These are phyloP conservation scores for Mycosphaerelloides madeirae DNA, from an alignment of 2,329 filamentous ascomycete species.

Conservation along the genomic window DNA sequence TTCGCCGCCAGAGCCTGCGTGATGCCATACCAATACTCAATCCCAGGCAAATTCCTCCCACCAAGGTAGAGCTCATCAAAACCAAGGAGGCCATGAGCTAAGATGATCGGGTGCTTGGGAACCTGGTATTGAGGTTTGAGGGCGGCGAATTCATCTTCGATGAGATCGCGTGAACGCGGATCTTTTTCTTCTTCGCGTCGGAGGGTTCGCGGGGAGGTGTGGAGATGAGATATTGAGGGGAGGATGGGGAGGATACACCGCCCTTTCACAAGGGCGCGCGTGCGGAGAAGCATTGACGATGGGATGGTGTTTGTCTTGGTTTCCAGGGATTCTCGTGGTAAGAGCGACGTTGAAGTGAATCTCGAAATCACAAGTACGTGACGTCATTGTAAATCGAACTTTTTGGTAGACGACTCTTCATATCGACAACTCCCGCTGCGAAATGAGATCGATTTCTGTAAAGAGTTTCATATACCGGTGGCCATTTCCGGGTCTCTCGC, in stretches of 20 bases:
- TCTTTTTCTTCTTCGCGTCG: slow-evolving; percentile 22
- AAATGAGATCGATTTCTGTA: too few relatives aligned
- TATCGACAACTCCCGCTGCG: too few relatives aligned
- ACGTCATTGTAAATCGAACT: too few relatives aligned
- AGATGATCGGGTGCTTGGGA: slow-evolving; percentile 55
- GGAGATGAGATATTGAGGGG: slow-evolving; percentile 1
- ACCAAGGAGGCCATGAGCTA: slow-evolving; percentile 62
- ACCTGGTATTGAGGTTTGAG: slow-evolving; percentile 53
- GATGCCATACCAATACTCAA: slow-evolving; percentile 63
- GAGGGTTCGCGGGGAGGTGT: background rate
- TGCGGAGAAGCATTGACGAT: background rate
- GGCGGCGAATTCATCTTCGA: slow-evolving; percentile 56
- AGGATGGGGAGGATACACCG: background rate
- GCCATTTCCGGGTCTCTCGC: too few relatives aligned
- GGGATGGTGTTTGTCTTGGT: background rate
- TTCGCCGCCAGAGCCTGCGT: slow-evolving; percentile 53
- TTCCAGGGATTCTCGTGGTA: background rate
- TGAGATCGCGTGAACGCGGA: slow-evolving; percentile 19
- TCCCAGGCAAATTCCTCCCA: slow-evolving; percentile 50
- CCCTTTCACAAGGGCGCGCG: background rate
- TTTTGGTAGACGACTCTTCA: too few relatives aligned
- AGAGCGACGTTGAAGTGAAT: background rate
- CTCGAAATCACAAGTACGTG: too few relatives aligned
- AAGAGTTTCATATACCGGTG: too few relatives aligned
- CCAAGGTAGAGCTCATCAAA: slow-evolving; percentile 56